A percentile compares a stretch with the other conserved stretches of the same genome.
phyloP scores from a whole-genome alignment of 208 protist species.

The Leptomonas pyrrhocoris region DNA sequence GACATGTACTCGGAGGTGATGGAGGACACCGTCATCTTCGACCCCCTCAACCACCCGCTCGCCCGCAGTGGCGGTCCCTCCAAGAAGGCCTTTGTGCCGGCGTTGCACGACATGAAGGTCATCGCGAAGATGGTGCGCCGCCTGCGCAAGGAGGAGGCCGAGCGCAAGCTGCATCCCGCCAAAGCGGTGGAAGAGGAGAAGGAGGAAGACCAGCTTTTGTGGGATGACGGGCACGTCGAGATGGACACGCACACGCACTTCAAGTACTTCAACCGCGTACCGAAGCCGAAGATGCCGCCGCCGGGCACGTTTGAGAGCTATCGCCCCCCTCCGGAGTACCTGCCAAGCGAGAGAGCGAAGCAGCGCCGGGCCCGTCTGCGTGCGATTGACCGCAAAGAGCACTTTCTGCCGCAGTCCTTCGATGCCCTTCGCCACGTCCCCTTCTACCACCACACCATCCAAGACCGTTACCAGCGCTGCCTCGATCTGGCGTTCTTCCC shows the following conservation, averaged over 20 bases:
- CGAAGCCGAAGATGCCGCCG: constrained; percentile 80
- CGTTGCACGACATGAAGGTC: constrained; percentile 89
- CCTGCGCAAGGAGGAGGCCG: constrained; percentile 58
- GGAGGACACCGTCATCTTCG: constrained; percentile 86
- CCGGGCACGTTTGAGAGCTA: constrained; percentile 97
- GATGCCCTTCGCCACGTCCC: constrained; percentile 94
- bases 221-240: constrained; percentile 84
- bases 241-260: constrained; percentile 90
- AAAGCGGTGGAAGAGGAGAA: constrained; percentile 33
- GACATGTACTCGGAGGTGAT: constrained; percentile 90
- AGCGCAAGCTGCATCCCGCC: constrained; percentile 36
- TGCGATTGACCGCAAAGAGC: constrained; percentile 90
- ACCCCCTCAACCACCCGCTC: constrained; percentile 92
- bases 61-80: constrained; percentile 83
- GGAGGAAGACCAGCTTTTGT: constrained; percentile 58
- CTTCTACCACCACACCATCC: constrained; percentile 94
- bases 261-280: constrained; percentile 86
- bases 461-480: constrained; percentile 99
- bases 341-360: constrained; percentile 91
- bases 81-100: constrained; percentile 85
- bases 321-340: constrained; percentile 98
- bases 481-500: constrained; percentile 99
- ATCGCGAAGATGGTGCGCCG: constrained; percentile 91
- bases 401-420: constrained; percentile 95
- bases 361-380: constrained; percentile 89